Conservation (phyloP, 768 basidiomycete species). For the Boletus speciosus region DNA sequence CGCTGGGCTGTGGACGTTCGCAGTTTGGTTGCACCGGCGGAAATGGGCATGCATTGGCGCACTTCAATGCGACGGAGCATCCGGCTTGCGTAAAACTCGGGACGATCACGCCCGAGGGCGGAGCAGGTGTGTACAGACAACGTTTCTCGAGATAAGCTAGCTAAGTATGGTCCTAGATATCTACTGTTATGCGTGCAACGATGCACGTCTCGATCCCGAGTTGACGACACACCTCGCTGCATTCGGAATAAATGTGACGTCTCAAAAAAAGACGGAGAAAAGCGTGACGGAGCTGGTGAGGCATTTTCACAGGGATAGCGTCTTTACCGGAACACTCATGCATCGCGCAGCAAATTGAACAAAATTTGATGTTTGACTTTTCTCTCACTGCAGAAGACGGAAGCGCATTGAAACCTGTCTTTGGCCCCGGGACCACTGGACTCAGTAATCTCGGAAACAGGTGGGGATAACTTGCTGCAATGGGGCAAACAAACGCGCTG, state of each 20-base stretch:
- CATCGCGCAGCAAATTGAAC: conserved; percentile 81
- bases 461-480: conserved; percentile 28
- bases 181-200: conserved; percentile 91
- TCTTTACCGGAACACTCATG: not conserved
- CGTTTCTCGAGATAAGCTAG: not conserved
- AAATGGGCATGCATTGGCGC: conserved; percentile 84
- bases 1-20: conserved; percentile 82
- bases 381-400: conserved; percentile 85
- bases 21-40: conserved; percentile 81
- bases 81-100: conserved; percentile 89
- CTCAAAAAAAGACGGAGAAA: conserved; percentile 89
- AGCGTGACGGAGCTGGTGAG: conserved; percentile 91
- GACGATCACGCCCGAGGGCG: conserved; percentile 93
- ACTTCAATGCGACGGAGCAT: conserved; percentile 71
- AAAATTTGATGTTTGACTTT: conserved; percentile 93
- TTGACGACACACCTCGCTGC: conserved; percentile 67
- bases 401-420: conserved; percentile 81
- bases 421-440: conserved; percentile 87
- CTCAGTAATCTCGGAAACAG: conserved; percentile 92
- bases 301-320: not conserved
- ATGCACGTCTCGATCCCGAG: conserved; percentile 74
- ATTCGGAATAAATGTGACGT: conserved; percentile 85
- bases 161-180: conserved; percentile 51
- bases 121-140: conserved; percentile 56
- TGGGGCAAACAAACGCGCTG: not conserved